phyloP scores from a whole-genome alignment of 2,329 filamentous ascomycete species.

The Fusarium duplospermum region DNA sequence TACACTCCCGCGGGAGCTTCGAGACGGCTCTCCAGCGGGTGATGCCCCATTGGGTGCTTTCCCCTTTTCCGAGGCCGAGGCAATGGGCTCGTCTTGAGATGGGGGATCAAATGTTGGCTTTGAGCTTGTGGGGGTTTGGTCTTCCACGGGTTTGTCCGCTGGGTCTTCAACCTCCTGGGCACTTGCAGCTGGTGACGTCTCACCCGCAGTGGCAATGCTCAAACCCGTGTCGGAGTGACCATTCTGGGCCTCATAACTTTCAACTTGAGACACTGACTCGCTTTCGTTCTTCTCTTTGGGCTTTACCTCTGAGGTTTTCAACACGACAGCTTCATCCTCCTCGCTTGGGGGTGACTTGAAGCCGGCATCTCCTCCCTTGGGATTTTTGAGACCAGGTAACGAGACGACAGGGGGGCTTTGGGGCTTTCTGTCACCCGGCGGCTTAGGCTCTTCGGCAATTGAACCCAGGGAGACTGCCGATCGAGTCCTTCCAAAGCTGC shows the following conservation, averaged over 20 bases:
- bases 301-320: slow-evolving; percentile 40
- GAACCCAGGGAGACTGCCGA: slow-evolving; percentile 57
- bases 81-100: neutral
- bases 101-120: neutral
- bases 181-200: neutral
- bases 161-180: slow-evolving; percentile 1
- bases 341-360: slow-evolving; percentile 46
- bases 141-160: slow-evolving; percentile 3
- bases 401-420: slow-evolving; percentile 33
- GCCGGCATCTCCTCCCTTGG: slow-evolving; percentile 25
- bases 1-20: slow-evolving; percentile 16
- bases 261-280: slow-evolving; percentile 23
- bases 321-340: slow-evolving; percentile 57
- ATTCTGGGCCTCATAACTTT: slow-evolving; percentile 23
- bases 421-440: slow-evolving; percentile 10
- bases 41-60: slow-evolving; percentile 8
- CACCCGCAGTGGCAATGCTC: neutral
- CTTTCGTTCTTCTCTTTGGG: slow-evolving; percentile 24
- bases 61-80: neutral
- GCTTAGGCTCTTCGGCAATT: slow-evolving; percentile 58
- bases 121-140: neutral
- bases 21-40: slow-evolving; percentile 13
- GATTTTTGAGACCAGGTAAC: slow-evolving; percentile 37
- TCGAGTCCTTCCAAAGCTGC: slow-evolving; percentile 50
- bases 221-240: slow-evolving; percentile 2